Percentiles rank a stretch among this genome's conserved stretches.
Evolutionary conservation across 1,139 yeast genomes (phyloP).

Genomic region (Magnusiomyces fungicola): DNA sequence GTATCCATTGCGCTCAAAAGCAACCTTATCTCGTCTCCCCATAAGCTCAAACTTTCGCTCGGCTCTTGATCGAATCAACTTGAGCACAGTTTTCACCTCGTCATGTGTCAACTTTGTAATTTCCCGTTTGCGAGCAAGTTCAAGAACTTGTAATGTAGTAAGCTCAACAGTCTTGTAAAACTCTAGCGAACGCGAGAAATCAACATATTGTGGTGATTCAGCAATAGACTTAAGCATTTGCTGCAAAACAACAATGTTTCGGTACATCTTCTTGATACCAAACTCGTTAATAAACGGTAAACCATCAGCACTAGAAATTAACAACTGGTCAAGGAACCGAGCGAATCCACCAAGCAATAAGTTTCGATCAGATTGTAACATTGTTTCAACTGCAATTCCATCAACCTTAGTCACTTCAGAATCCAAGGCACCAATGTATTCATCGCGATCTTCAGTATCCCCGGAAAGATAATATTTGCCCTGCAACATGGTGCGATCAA

Average conservation of each 20-base stretch:
- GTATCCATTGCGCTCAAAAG: conserved; percentile 20
- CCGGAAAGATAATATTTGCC: conserved; percentile 37
- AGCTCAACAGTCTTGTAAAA: conserved; percentile 51
- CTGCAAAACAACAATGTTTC: conserved; percentile 66
- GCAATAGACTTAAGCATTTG: conserved; percentile 65
- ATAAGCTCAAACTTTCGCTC: conserved; percentile 24
- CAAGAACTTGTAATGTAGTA: conserved; percentile 21
- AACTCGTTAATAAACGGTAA: conserved; percentile 50
- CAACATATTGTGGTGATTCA: conserved; percentile 49
- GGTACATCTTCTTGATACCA: conserved; percentile 60
- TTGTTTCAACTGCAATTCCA: conserved; percentile 32
- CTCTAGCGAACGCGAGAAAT: conserved; percentile 48
- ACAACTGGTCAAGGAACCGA: conserved; percentile 46
- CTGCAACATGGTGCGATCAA: conserved; percentile 40
- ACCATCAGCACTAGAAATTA: conserved; percentile 53
- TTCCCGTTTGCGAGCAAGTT: conserved; percentile 18
- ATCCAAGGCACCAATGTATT: conserved; percentile 48
- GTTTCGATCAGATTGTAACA: conserved; percentile 28
- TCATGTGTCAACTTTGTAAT: conserved; percentile 17
- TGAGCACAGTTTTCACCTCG: conserved; percentile 24
- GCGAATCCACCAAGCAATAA: conserved; percentile 46
- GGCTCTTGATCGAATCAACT: conserved; percentile 24
- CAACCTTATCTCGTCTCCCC: conserved; percentile 25
- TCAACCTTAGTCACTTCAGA: conserved; percentile 49
- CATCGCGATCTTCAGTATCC: conserved; percentile 60